Evolutionary conservation across 2,329 filamentous ascomycete genomes (phyloP).

Genomic region (Diplodia intermedia): DNA sequence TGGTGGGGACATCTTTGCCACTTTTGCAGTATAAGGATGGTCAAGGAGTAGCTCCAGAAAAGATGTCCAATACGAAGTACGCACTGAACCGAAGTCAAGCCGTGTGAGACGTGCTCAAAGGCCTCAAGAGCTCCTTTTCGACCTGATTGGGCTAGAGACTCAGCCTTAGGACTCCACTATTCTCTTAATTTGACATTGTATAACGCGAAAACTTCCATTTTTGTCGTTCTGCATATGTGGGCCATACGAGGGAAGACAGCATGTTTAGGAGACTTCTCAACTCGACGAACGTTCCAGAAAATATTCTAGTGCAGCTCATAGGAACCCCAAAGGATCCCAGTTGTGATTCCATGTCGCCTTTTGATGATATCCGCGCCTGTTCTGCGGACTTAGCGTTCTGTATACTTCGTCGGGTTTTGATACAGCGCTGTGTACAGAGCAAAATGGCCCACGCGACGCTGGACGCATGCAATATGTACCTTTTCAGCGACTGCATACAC

Average conservation of each 20-base stretch:
- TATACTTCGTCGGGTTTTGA: background rate
- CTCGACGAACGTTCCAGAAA: background rate
- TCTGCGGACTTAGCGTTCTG: background rate
- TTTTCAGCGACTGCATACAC: background rate
- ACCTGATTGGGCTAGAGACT: background rate
- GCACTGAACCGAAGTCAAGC: background rate
- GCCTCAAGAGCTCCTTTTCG: background rate
- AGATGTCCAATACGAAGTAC: background rate
- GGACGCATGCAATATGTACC: background rate
- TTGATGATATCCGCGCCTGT: background rate
- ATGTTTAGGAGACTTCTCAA: no score
- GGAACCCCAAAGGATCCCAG: background rate
- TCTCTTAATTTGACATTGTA: background rate
- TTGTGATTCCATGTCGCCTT: background rate
- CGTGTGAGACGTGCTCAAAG: background rate
- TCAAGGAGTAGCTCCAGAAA: background rate
- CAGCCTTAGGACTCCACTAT: background rate
- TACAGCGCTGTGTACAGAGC: background rate
- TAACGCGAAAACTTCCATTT: background rate
- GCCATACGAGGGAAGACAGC: no score
- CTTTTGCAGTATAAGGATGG: background rate
- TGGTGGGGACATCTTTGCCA: no score
- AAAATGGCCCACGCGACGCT: no score
- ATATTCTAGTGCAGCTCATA: background rate
- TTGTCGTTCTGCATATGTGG: background rate